These are phyloP conservation scores for Prototheca stagnorum DNA, from an alignment of 163 green algal genomes.

Conservation along the genomic window DNA sequence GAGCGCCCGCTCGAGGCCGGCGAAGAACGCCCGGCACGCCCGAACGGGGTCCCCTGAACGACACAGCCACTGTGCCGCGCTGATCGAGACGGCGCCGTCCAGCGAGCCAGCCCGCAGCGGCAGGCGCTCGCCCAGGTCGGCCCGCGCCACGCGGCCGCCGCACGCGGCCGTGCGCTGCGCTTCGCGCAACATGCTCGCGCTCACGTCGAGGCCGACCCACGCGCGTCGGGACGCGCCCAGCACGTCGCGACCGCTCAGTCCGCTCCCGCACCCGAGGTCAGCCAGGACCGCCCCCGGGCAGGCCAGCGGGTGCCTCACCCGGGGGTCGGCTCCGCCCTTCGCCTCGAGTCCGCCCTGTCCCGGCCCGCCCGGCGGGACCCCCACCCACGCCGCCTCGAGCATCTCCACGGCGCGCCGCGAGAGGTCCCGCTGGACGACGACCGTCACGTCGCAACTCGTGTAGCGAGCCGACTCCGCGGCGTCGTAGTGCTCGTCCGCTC, in stretches of 20 bases:
- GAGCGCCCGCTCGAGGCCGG: constrained; percentile 6
- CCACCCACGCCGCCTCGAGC: constrained; percentile 55
- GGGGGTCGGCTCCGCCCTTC: not conserved
- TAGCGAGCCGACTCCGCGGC: constrained; percentile 4
- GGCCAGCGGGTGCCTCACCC: too few relatives aligned
- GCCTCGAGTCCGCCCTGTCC: not conserved
- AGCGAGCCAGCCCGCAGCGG: constrained; percentile 10
- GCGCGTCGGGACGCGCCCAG: not conserved
- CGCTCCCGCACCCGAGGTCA: constrained; percentile 37
- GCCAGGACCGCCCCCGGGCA: constrained; percentile 2
- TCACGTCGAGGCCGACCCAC: constrained; percentile 30
- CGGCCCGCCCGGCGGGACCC: constrained; percentile 4
- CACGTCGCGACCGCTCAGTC: constrained; percentile 13
- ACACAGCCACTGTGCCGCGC: constrained; percentile 38
- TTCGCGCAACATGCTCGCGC: constrained; percentile 23
- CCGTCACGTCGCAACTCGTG: not conserved
- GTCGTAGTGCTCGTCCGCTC: constrained; percentile 2
- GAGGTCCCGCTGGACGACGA: constrained; percentile 29
- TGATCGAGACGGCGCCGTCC: constrained; percentile 28
- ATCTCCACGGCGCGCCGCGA: constrained; percentile 76
- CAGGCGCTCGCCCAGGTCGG: constrained; percentile 23
- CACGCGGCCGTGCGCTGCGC: not conserved
- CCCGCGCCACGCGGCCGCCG: constrained; percentile 1
- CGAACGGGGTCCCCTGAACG: not conserved
- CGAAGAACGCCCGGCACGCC: constrained; percentile 10